A percentile compares a stretch with the other conserved stretches of the same genome.
phyloP scores from a whole-genome alignment of 352 stramenopile genomes.

The Pythium grandisporangium region DNA sequence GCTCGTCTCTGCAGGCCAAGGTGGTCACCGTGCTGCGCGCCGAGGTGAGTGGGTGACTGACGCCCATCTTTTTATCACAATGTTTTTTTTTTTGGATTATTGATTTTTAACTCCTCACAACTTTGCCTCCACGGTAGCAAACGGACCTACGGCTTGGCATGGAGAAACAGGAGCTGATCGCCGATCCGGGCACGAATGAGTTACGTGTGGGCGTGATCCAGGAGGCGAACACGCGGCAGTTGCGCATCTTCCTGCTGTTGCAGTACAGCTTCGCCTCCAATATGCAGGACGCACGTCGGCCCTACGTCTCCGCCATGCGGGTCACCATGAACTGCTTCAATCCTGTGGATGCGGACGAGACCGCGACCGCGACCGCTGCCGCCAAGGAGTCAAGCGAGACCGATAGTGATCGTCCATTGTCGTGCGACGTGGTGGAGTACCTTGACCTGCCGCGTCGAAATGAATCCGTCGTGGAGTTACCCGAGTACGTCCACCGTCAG shows the following conservation, averaged over 20 bases:
- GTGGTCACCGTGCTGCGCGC: slow-evolving; percentile 42
- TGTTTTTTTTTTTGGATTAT: too few species aligned
- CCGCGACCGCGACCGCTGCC: neutral
- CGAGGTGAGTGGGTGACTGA: slow-evolving; percentile 23
- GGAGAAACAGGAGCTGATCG: slow-evolving; percentile 32
- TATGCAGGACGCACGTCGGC: slow-evolving; percentile 38
- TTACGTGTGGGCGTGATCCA: slow-evolving; percentile 28
- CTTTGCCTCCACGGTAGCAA: too few species aligned
- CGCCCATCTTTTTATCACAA: too few species aligned
- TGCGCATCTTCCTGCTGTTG: slow-evolving; percentile 37
- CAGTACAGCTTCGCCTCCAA: slow-evolving; percentile 48
- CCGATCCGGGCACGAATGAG: slow-evolving; percentile 20
- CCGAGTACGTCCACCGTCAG: slow-evolving; percentile 29
- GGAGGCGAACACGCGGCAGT: slow-evolving; percentile 29
- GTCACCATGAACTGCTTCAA: slow-evolving; percentile 59
- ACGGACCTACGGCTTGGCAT: slow-evolving; percentile 22
- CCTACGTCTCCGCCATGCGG: slow-evolving; percentile 42
- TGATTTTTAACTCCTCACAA: too few species aligned
- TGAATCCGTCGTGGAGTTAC: slow-evolving; percentile 21
- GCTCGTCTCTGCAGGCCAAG: slow-evolving; percentile 27
- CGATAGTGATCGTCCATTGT: slow-evolving; percentile 1
- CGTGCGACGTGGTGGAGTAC: slow-evolving; percentile 54
- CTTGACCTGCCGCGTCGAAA: slow-evolving; percentile 38
- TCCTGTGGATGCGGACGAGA: slow-evolving; percentile 4
- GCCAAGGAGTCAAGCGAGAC: slow-evolving; percentile 1